These are phyloP conservation scores for Dissophora ornata DNA, from an alignment of 192 early-diverging fungal genomes.

Conservation along the genomic window DNA sequence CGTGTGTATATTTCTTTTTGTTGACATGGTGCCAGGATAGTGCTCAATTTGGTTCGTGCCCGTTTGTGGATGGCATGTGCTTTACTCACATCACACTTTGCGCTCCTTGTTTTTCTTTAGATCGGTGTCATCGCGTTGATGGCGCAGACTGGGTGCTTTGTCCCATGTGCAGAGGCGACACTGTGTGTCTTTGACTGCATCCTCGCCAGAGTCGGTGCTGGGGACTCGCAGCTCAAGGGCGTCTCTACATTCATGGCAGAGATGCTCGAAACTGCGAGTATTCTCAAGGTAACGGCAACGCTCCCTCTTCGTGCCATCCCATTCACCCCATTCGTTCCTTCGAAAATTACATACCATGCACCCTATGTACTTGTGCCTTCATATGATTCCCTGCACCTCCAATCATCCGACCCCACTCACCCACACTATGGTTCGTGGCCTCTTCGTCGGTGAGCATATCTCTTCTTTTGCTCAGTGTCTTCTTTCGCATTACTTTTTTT, in stretches of 20 bases:
- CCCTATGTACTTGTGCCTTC: not conserved
- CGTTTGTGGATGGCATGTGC: conserved; percentile 20
- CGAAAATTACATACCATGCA: no score
- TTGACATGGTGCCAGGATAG: no score
- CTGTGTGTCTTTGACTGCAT: conserved; percentile 89
- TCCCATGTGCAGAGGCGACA: conserved; percentile 83
- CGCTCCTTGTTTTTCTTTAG: conserved; percentile 42
- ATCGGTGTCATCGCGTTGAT: conserved; percentile 93
- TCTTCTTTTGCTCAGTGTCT: no score
- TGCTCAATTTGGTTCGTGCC: conserved; percentile 11
- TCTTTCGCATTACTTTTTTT: no score
- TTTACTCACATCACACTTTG: not conserved
- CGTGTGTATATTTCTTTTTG: not conserved
- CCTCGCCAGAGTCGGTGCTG: conserved; percentile 92
- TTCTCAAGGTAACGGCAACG: conserved; percentile 73
- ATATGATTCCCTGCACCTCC: no score
- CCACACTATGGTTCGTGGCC: no score
- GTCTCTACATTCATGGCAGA: conserved; percentile 98
- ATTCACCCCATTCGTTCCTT: no score
- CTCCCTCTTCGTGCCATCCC: not conserved
- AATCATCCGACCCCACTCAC: no score
- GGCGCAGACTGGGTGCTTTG: conserved; percentile 96
- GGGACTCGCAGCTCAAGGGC: conserved; percentile 92
- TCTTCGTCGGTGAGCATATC: no score
- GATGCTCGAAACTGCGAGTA: conserved; percentile 93